Evolutionary conservation across 805 yeast genomes (phyloP).

Genomic region (Candida sithepensis): DNA sequence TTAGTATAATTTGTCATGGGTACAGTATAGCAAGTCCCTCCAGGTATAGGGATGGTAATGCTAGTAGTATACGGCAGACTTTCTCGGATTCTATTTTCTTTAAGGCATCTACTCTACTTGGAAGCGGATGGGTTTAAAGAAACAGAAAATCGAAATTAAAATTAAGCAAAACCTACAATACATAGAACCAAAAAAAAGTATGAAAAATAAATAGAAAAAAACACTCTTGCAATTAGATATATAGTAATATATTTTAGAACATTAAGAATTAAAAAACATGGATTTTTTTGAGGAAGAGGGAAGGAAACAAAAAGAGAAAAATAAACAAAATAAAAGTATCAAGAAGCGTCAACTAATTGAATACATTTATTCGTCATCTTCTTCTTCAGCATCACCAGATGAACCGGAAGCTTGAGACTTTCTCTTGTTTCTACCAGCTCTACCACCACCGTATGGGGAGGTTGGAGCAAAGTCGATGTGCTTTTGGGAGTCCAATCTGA

Average conservation of each 20-base stretch:
- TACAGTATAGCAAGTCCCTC: no score
- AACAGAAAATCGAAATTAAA: neutral
- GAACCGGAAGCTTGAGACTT: conserved; percentile 71
- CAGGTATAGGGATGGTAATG: no score
- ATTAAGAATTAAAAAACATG: conserved; percentile 5
- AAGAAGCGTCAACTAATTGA: conserved; percentile 5
- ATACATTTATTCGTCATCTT: conserved; percentile 42
- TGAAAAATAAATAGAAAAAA: conserved; percentile 2
- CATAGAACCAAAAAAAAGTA: neutral
- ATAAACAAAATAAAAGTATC: conserved; percentile 1
- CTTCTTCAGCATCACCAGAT: conserved; percentile 72
- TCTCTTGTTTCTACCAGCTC: conserved; percentile 99
- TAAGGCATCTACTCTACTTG: no score
- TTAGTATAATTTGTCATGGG: no score
- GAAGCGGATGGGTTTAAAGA: neutral
- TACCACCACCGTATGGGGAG: conserved; percentile 99
- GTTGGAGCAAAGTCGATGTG: conserved; percentile 99
- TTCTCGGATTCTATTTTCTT: no score
- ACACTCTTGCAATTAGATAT: conserved; percentile 3
- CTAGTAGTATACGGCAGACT: no score
- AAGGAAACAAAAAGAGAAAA: conserved; percentile 8
- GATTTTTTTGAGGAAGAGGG: conserved; percentile 1
- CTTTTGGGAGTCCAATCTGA: conserved; percentile 99
- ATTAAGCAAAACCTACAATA: conserved; percentile 1
- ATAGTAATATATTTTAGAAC: neutral